Evolutionary conservation across 768 basidiomycete genomes (phyloP).

Genomic region (Russula virescens): DNA sequence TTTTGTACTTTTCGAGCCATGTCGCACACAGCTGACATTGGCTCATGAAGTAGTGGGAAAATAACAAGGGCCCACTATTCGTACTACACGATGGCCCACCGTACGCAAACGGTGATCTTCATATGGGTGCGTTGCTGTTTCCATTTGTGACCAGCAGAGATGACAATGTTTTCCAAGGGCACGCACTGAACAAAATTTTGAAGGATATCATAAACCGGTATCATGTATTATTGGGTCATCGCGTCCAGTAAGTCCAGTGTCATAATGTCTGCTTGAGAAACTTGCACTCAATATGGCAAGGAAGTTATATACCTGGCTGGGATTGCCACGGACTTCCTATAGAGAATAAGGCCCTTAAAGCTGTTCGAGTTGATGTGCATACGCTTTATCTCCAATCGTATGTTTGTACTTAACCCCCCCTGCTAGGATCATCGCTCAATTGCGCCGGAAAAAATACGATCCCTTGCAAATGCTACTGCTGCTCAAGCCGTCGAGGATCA

Average conservation of each 20-base stretch:
- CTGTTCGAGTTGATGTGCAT: conserved; percentile 51
- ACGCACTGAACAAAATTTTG: conserved; percentile 91
- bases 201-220: conserved; percentile 96
- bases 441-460: conserved; percentile 57
- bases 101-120: conserved; percentile 93
- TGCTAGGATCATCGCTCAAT: conserved; percentile 50
- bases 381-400: conserved; percentile 1
- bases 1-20: not conserved
- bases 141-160: not conserved
- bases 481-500: conserved; percentile 68
- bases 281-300: conserved; percentile 1
- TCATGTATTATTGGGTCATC: conserved; percentile 67
- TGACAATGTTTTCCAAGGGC: conserved; percentile 48
- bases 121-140: conserved; percentile 63
- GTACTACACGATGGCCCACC: conserved; percentile 95
- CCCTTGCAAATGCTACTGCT: conserved; percentile 67
- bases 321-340: conserved; percentile 98
- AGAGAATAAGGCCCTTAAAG: conserved; percentile 85
- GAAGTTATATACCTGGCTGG: conserved; percentile 92
- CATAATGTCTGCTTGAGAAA: not conserved
- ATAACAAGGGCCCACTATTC: conserved; percentile 63
- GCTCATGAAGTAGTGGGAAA: conserved; percentile 46
- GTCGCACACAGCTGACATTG: conserved; percentile 2
- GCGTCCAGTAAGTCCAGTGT: conserved; percentile 65
- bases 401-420: not conserved